These are phyloP conservation scores for Acacia melanoxylon DNA, from an alignment of 306 rosid species.

Conservation along the genomic window DNA sequence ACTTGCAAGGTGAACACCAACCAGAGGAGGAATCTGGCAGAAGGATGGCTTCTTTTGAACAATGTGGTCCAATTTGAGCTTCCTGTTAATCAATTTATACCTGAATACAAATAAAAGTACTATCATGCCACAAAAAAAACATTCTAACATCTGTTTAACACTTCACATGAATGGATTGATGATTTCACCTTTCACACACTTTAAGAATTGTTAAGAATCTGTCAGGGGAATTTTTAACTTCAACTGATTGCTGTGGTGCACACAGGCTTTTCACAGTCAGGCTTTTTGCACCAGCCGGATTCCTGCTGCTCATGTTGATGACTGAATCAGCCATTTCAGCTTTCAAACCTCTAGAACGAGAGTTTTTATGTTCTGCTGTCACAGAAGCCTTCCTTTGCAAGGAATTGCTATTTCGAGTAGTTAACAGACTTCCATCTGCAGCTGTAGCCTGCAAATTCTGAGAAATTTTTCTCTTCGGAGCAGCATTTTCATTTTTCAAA, in stretches of 20 bases:
- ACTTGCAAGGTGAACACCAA: constrained; percentile 30
- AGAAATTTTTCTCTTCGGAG: constrained; percentile 15
- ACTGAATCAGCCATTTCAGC: constrained; percentile 16
- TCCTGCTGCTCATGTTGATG: background rate
- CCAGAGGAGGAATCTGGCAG: background rate
- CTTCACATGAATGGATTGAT: background rate
- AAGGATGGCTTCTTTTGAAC: constrained; percentile 11
- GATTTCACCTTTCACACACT: constrained; percentile 33
- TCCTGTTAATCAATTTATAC: constrained; percentile 28
- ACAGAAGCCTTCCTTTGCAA: constrained; percentile 12
- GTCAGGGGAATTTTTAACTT: background rate
- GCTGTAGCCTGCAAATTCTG: constrained; percentile 5
- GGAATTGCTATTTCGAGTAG: constrained; percentile 12
- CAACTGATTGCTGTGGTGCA: constrained; percentile 9
- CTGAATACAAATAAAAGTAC: constrained; percentile 24
- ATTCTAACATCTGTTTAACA: background rate
- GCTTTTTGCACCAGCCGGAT: constrained; percentile 14
- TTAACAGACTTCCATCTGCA: constrained; percentile 8
- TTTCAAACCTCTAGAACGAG: constrained; percentile 20
- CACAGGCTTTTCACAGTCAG: constrained; percentile 1
- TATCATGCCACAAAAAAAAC: background rate
- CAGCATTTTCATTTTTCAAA: constrained; percentile 19
- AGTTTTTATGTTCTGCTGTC: constrained; percentile 13
- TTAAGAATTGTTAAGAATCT: constrained; percentile 29
- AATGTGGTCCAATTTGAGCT: constrained; percentile 27